These are phyloP conservation scores for Penicillium sumatraense DNA, from an alignment of 2,329 filamentous ascomycete genomes.

Conservation along the genomic window DNA sequence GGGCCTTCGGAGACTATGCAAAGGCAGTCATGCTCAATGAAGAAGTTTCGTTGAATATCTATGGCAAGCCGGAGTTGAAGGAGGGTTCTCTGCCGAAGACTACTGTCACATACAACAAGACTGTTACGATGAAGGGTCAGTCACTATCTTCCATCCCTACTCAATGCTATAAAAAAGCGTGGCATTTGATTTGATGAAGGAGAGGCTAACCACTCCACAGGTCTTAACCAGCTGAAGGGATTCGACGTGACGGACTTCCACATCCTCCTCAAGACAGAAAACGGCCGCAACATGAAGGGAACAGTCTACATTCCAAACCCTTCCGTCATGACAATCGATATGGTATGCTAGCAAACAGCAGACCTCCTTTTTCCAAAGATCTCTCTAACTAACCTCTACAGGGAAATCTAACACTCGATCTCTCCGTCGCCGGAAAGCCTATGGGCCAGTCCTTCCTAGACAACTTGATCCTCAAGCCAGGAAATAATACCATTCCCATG, in stretches of 20 bases:
- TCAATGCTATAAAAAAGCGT: too few relatives aligned
- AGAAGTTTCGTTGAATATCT: slow-evolving; percentile 54
- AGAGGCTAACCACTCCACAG: slow-evolving; percentile 40
- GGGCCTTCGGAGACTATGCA: slow-evolving; percentile 56
- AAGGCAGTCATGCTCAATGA: slow-evolving; percentile 55
- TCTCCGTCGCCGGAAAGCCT: slow-evolving; percentile 51
- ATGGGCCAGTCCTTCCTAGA: slow-evolving; percentile 58
- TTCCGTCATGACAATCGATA: slow-evolving; percentile 58
- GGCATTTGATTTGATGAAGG: too few relatives aligned
- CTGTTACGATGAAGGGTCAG: slow-evolving; percentile 61
- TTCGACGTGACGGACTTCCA: slow-evolving; percentile 56
- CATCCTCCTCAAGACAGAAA: slow-evolving; percentile 46
- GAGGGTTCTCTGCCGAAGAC: slow-evolving; percentile 55
- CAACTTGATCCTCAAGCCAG: slow-evolving; percentile 58
- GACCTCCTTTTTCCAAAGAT: background rate
- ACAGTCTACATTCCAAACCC: slow-evolving; percentile 64
- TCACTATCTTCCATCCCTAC: background rate
- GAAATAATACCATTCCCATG: slow-evolving; percentile 58
- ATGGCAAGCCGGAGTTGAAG: slow-evolving; percentile 58
- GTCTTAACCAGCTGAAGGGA: slow-evolving; percentile 61
- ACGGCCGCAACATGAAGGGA: slow-evolving; percentile 60
- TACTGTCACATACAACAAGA: slow-evolving; percentile 60
- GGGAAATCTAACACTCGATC: slow-evolving; percentile 62
- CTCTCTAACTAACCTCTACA: slow-evolving; percentile 11
- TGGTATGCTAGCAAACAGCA: slow-evolving; percentile 37